A percentile compares a stretch with the other conserved stretches of the same genome.
These are phyloP conservation scores for Emmonsiellopsis sp. DNA, from an alignment of 2,329 filamentous ascomycete species.

Conservation along the genomic window DNA sequence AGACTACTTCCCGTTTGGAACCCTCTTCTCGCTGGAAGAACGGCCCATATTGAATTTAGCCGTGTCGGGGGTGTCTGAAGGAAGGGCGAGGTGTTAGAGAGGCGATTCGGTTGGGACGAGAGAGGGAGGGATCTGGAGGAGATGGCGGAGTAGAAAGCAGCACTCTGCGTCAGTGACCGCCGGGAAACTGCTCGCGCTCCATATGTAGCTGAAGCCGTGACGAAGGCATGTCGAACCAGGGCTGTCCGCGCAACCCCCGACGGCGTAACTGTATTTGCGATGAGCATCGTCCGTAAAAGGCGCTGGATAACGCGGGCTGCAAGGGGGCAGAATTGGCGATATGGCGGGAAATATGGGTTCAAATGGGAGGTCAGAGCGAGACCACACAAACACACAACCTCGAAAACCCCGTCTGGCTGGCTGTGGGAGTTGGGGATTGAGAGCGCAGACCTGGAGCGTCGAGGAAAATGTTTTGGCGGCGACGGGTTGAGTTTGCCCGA, in stretches of 20 bases:
- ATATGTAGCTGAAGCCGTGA: conserved; percentile 22
- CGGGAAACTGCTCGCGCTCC: conserved; percentile 21
- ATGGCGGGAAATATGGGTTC: conserved; percentile 3
- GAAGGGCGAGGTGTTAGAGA: conserved; percentile 29
- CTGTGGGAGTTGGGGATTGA: conserved; percentile 11
- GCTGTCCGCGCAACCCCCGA: conserved; percentile 28
- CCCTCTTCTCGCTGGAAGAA: conserved; percentile 26
- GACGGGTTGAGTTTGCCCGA: conserved; percentile 19
- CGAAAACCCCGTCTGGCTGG: conserved; percentile 4
- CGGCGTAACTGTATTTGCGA: conserved; percentile 23
- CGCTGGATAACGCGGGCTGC: background rate
- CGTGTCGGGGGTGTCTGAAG: conserved; percentile 24
- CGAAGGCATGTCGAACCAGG: conserved; percentile 25
- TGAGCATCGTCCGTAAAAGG: conserved; percentile 28
- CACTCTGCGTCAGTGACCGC: conserved; percentile 24
- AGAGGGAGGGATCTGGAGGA: conserved; percentile 23
- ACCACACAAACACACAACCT: background rate
- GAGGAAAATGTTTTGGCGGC: conserved; percentile 6
- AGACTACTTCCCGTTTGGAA: conserved; percentile 26
- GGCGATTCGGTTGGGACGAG: conserved; percentile 23
- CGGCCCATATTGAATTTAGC: conserved; percentile 25
- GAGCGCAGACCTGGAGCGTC: background rate
- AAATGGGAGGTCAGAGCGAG: background rate
- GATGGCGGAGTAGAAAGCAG: conserved; percentile 19
- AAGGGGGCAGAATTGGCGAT: conserved; percentile 1